Percentiles rank a stretch among this genome's conserved stretches.
Conservation (phyloP, 441 rosid genomes). For the Hura crepitans region DNA sequence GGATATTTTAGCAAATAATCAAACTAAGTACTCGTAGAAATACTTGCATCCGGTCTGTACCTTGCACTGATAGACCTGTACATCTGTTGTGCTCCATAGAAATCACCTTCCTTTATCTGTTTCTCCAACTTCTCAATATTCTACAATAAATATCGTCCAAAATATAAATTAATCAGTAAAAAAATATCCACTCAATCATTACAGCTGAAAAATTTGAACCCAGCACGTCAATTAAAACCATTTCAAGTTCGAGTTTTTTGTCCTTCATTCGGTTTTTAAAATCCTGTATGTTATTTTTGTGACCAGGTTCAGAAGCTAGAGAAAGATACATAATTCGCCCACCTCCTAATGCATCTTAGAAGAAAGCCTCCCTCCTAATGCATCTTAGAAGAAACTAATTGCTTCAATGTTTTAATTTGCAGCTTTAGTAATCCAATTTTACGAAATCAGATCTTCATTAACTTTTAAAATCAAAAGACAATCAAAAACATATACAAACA, state of each 20-base stretch:
- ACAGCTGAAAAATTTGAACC: not conserved
- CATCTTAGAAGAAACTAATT: not conserved
- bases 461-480: constrained; percentile 5
- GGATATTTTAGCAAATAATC: constrained; percentile 3
- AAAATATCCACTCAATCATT: no score
- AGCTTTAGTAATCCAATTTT: not conserved
- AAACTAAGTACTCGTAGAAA: not conserved
- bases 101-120: constrained; percentile 65
- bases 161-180: not conserved
- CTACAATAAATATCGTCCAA: constrained; percentile 34
- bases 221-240: not conserved
- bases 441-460: not conserved
- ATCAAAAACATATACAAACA: not conserved
- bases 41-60: constrained; percentile 26
- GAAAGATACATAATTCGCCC: constrained; percentile 2
- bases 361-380: not conserved
- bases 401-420: not conserved
- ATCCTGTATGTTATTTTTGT: not conserved
- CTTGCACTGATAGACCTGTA: constrained; percentile 82
- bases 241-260: not conserved
- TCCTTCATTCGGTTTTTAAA: not conserved
- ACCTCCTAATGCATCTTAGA: not conserved
- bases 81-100: constrained; percentile 96
- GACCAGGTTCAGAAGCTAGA: not conserved
- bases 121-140: constrained; percentile 78